Evolutionary conservation across 495 filamentous ascomycete genomes (phyloP).

Genomic region (Ascobolus immersus): DNA sequence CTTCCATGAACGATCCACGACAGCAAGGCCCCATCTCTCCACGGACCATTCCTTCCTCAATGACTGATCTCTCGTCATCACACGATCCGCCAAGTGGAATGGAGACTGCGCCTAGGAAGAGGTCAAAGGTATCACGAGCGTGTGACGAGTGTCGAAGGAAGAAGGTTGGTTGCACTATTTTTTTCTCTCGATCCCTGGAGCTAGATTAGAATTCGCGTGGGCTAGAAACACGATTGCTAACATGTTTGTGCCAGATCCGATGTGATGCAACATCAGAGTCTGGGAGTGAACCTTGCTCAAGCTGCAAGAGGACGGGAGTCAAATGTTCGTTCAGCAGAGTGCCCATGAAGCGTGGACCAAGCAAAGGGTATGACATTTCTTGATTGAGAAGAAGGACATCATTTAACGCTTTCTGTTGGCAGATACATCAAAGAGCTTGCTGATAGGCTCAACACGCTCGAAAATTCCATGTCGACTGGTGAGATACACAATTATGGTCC

Average conservation of each 20-base stretch:
- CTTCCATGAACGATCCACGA: slow-evolving; percentile 12
- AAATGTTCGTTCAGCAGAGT: slow-evolving; percentile 75
- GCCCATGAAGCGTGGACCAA: slow-evolving; percentile 83
- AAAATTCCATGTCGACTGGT: slow-evolving; percentile 22
- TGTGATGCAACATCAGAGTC: slow-evolving; percentile 70
- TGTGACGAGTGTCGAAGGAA: slow-evolving; percentile 91
- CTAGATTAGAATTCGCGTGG: neutral
- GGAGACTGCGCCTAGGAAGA: slow-evolving; percentile 45
- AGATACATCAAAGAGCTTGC: slow-evolving; percentile 94
- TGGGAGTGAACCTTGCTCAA: slow-evolving; percentile 56
- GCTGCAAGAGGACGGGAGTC: slow-evolving; percentile 52
- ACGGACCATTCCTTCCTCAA: slow-evolving; percentile 8
- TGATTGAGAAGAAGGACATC: neutral
- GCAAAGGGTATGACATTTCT: slow-evolving; percentile 44
- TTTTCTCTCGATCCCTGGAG: neutral
- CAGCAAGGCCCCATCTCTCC: slow-evolving; percentile 15
- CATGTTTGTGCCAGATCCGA: slow-evolving; percentile 32
- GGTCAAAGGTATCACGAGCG: slow-evolving; percentile 76
- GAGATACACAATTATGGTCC: slow-evolving; percentile 15
- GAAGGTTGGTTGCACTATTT: slow-evolving; percentile 31
- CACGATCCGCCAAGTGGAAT: slow-evolving; percentile 21
- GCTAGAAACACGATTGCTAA: slow-evolving; percentile 2
- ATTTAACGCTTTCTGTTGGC: slow-evolving; percentile 5
- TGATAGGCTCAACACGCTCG: slow-evolving; percentile 61
- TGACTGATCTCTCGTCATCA: slow-evolving; percentile 9